A percentile compares a stretch with the other conserved stretches of the same genome.
phyloP scores from a whole-genome alignment of 495 filamentous ascomycete genomes.

The Trypethelium eluteriae region DNA sequence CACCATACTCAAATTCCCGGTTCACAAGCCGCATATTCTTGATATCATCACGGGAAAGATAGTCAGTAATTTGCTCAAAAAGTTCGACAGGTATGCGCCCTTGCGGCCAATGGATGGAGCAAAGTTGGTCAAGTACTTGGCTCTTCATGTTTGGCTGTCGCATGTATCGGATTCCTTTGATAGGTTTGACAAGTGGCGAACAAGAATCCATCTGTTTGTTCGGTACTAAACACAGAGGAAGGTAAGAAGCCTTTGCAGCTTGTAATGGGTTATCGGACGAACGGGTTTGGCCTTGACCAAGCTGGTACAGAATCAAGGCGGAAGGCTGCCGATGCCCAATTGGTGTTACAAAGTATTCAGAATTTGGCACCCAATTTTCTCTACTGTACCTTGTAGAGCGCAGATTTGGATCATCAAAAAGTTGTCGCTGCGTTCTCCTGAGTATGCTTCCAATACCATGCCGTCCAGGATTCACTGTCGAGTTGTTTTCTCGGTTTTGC shows the following conservation, averaged over 20 bases:
- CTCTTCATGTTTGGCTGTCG: not conserved
- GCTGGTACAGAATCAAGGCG: not conserved
- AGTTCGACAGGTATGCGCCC: constrained; percentile 44
- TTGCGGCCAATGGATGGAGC: constrained; percentile 34
- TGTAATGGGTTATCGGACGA: not conserved
- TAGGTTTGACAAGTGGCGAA: constrained; percentile 1
- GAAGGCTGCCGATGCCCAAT: not conserved
- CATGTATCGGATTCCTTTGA: not conserved
- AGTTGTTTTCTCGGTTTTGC: not conserved
- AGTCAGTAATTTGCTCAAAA: constrained; percentile 39
- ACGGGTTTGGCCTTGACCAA: not conserved
- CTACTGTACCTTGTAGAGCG: not conserved
- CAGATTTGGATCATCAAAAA: not conserved
- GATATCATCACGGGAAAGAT: constrained; percentile 44
- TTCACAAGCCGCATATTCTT: constrained; percentile 47
- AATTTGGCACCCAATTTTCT: no score
- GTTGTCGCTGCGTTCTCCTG: not conserved
- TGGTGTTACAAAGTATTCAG: not conserved
- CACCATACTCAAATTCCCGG: constrained; percentile 45
- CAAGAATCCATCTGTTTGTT: not conserved
- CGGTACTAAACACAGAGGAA: not conserved
- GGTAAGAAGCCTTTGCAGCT: not conserved
- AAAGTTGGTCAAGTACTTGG: not conserved
- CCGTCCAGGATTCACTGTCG: not conserved
- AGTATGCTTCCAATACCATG: not conserved